A percentile compares a stretch with the other conserved stretches of the same genome.
Evolutionary conservation across 805 yeast genomes (phyloP).

Genomic region (Metschnikowia dekortorum): DNA sequence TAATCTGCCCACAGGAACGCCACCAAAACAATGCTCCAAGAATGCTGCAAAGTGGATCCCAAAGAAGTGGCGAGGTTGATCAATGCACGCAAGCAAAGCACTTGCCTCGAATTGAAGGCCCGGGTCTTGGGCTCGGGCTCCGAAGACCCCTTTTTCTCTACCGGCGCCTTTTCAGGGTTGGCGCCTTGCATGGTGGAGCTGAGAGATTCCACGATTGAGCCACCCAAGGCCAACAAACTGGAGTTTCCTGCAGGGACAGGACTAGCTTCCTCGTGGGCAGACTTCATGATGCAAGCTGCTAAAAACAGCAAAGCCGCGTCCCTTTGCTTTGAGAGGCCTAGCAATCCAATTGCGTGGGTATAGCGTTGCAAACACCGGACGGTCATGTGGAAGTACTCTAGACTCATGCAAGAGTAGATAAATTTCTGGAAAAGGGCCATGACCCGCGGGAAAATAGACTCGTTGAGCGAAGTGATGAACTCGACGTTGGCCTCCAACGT

Average conservation of each 20-base stretch:
- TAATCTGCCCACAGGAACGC: slow-evolving; percentile 79
- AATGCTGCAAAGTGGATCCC: slow-evolving; percentile 64
- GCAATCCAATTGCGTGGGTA: slow-evolving; percentile 76
- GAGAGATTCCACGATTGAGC: slow-evolving; percentile 48
- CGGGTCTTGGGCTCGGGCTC: not conserved
- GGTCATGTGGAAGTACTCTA: slow-evolving; percentile 60
- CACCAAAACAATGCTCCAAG: slow-evolving; percentile 60
- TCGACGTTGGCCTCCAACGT: slow-evolving; percentile 33
- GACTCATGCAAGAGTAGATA: slow-evolving; percentile 64
- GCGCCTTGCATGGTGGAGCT: slow-evolving; percentile 31
- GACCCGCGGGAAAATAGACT: slow-evolving; percentile 24
- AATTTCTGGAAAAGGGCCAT: slow-evolving; percentile 33
- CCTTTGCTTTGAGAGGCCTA: slow-evolving; percentile 53
- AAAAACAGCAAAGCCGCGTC: slow-evolving; percentile 42
- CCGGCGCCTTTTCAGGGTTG: not conserved
- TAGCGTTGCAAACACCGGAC: slow-evolving; percentile 75
- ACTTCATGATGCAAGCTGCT: slow-evolving; percentile 36
- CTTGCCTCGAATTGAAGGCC: slow-evolving; percentile 57
- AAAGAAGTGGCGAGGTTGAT: slow-evolving; percentile 72
- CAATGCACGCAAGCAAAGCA: slow-evolving; percentile 73
- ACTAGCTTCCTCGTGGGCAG: slow-evolving; percentile 8
- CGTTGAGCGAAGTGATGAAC: slow-evolving; percentile 31
- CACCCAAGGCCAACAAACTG: slow-evolving; percentile 41
- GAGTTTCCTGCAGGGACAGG: not conserved
- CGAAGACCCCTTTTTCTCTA: not conserved